These are phyloP conservation scores for Knoxia roxburghii DNA, from an alignment of 257 asterid species.

Conservation along the genomic window DNA sequence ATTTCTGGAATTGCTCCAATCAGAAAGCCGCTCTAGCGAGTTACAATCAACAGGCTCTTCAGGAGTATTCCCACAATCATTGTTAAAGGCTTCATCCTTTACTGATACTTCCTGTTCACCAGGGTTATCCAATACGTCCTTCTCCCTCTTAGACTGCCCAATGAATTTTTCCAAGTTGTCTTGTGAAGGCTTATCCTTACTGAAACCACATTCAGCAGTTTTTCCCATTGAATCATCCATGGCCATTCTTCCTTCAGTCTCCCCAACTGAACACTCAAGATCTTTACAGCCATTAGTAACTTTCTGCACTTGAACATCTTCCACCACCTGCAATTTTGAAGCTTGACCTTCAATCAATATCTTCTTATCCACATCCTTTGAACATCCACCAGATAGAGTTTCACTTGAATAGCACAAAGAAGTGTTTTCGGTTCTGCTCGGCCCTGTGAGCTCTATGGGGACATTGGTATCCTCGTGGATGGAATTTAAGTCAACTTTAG, in stretches of 20 bases:
- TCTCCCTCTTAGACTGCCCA: not conserved
- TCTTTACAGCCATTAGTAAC: constrained; percentile 19
- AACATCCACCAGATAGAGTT: constrained; percentile 13
- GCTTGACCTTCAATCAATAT: constrained; percentile 19
- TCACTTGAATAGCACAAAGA: constrained; percentile 21
- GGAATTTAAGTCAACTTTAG: constrained; percentile 11
- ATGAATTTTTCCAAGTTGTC: not conserved
- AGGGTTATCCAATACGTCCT: not conserved
- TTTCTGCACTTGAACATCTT: constrained; percentile 25
- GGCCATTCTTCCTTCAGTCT: constrained; percentile 7
- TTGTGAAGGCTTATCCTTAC: not conserved
- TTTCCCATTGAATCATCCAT: constrained; percentile 19
- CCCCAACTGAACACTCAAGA: constrained; percentile 11
- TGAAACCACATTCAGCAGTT: constrained; percentile 8
- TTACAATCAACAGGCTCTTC: not conserved
- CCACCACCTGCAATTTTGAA: constrained; percentile 23
- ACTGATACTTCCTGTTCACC: not conserved
- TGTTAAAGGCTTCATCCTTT: not conserved
- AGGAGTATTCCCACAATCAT: constrained; percentile 1
- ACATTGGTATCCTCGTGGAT: constrained; percentile 8
- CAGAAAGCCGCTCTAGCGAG: constrained; percentile 10
- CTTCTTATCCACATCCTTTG: constrained; percentile 25
- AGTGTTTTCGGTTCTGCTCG: not conserved
- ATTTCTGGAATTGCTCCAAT: constrained; percentile 17
- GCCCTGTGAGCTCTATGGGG: constrained; percentile 6